These are phyloP conservation scores for Salix udensis DNA, from an alignment of 345 rosid genomes.

Conservation along the genomic window DNA sequence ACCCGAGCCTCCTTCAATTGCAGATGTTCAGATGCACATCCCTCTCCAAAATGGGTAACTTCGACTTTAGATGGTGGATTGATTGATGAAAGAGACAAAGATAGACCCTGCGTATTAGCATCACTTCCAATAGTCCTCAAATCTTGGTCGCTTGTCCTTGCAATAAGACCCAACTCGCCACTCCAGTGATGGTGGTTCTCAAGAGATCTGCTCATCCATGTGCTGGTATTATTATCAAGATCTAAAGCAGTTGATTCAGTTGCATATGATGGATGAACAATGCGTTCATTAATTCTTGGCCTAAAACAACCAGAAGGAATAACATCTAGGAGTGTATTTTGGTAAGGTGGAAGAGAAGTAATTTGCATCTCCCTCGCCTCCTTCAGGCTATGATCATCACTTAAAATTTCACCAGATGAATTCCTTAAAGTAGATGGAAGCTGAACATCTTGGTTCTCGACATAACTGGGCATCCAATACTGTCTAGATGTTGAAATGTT, in stretches of 20 bases:
- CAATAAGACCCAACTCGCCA: conserved; percentile 22
- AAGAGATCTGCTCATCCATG: conserved; percentile 21
- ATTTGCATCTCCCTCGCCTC: conserved; percentile 21
- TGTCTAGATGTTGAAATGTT: conserved; percentile 18
- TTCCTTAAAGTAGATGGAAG: conserved; percentile 17
- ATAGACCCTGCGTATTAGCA: conserved; percentile 35
- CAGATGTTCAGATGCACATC: conserved; percentile 14
- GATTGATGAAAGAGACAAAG: conserved; percentile 48
- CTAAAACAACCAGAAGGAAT: conserved; percentile 26
- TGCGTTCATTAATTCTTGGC: conserved; percentile 21
- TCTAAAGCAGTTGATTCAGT: conserved; percentile 21
- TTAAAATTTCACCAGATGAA: conserved; percentile 25
- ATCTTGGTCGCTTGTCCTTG: conserved; percentile 19
- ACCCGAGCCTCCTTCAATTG: conserved; percentile 7
- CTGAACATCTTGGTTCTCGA: conserved; percentile 25
- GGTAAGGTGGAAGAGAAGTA: conserved; percentile 19
- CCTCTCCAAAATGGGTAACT: conserved; percentile 21
- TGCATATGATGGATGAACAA: conserved; percentile 28
- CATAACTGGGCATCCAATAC: conserved; percentile 19
- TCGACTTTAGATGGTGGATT: conserved; percentile 24
- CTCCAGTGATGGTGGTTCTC: conserved; percentile 25
- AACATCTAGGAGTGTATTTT: conserved; percentile 29
- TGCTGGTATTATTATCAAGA: not conserved
- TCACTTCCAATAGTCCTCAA: conserved; percentile 10
- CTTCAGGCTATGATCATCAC: conserved; percentile 21